Base-by-base conservation (phyloP, 352 stramenopile genomes). In the Phytophthora chlamydospora region DNA sequence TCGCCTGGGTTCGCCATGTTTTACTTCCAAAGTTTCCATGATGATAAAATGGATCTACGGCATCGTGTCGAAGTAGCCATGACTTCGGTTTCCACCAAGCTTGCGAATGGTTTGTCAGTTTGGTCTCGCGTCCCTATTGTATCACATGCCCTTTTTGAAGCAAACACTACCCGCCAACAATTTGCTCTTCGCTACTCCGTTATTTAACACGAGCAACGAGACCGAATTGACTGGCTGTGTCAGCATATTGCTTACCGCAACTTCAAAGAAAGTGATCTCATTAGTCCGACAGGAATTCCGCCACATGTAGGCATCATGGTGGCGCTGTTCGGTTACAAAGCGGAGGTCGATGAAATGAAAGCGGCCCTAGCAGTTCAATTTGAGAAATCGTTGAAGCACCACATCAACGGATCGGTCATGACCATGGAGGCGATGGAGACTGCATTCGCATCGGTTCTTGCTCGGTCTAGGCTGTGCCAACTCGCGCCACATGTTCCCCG, bases 1-100 rank as follows among this genome's bases (percentile, higher is more conserved):
- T 35, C 12, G 0, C 55, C 62, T 3, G 42, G 54, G 19, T 71
- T 66, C 57, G 49, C 55, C 12, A 44, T 39, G 27, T 65, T 70
- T 43, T 7, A 17, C 6, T 12, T 11, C 17, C 12, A n/a, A 4
- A 10, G 21, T 27, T 7, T 11, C 16, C 8, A 31, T 3, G 21
- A 31, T 16, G 42, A 49, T 16, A 3, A 19, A 34, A n/a, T 33
- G 10, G 46, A 33, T 19, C 21, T 49, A 16, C 17, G 32, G 19
- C 36, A 33, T 13, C 21, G n/a, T 12, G 34, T 59, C 6, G 3
- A 33, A 32, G 46, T 12, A 21, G 50, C 50, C 8, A 50, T 61
- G 6, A 42, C 35, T 51, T 33, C 41, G 2, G 35, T 19, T 42
- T n/a, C 58, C 58, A 48, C 9, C 31, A 3, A 27, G 3, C 11